Base-by-base conservation (phyloP, 148 eudicot genomes). In the Pouteria glomerata region DNA sequence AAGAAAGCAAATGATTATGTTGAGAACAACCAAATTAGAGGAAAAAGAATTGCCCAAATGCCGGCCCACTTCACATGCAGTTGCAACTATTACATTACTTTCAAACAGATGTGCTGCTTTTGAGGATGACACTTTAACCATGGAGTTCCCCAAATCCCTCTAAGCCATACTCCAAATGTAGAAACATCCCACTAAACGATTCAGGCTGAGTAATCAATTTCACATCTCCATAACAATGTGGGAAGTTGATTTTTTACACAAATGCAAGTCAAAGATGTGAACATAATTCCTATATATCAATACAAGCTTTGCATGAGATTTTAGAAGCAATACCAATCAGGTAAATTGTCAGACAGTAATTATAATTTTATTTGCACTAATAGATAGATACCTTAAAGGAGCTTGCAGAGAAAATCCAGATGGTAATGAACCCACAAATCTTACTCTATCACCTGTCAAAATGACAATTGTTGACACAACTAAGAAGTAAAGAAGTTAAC, bases 361-460 rank as follows among this genome's bases (percentile, higher is more conserved):
- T 30, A 44, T 50, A 35, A 16, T 39, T 23, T 24, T 29, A 39
- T 57, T 71, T 58, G 33, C 1, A 29, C 14, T 30, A 33, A 66
- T 48, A 35, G 62, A 34, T 30, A 57, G 37, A 42, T 86, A 92
- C 97, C 95, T 92, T 39, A 69, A 72, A 37, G 84, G 82, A 69
- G 78, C 52, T 57, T 69, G 82, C 70, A 67, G 6, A 14, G 84
- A 69, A 77, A 76, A 70, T 8, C 78, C 82, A 62, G 89, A 73
- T 34, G 85, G 56, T 18, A 70, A 73, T 27, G 89, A 69, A 52
- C 97, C 93, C 67, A 91, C 73, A 80, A 68, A 89, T 71, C 86
- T 94, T 55, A 94, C 98, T 74, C 97, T 89, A 65, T 94, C 98
- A 76, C 97, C 98, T 94, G 86, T 53, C 47, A 60, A 56, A 72